Evolutionary conservation across 805 yeast genomes (phyloP), one percentile per base, ranked within the genome.

Genomic region (Helenozyma baotianmanensis): DNA sequence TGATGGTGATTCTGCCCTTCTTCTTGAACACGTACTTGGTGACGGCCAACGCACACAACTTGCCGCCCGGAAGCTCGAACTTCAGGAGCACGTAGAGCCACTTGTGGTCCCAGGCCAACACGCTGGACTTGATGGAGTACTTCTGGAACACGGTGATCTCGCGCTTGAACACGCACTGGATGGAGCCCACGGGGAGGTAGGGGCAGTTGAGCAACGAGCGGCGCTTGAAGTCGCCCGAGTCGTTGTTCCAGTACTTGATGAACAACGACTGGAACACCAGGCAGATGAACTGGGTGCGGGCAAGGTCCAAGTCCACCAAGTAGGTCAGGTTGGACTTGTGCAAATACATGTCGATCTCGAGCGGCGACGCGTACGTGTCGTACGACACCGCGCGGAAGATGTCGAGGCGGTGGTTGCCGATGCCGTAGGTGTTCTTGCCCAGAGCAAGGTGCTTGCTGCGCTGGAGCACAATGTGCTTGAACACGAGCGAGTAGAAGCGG

Each of bases 311-410:
- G 45, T 89, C 97, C 13, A 68, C 61, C 50, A 83, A 82, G 58
- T 89, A 90, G 1, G 95, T 82, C 6, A 90, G 78, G 55, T 90
- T 90, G 36, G 82, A 77, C 62, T 89, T 90, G 64, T 89, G 97
- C 29, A 87, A 48, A 51, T 86, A 86, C 64, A 84, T 74, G 57
- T 89, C 97, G 51, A 86, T 78, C 53, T 89, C 97, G 50, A 83
- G 59, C 6, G 83, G 77, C 1, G 90, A 80, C 18, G 82, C 83
- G 39, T 74, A 76, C 0, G 88, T 72, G 14, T 54, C 43, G 42
- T 64, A 64, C 10, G 53, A 47, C 1, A 64, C 51, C 27, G 71
- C 64, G 9, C 65, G 61, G 53, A 80, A 79, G n/a, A 67, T 43
- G 24, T 62, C 37, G 30, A 48, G 35, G 23, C 40, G 34, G 13